These are phyloP conservation scores for Candida parachauliodes DNA, from an alignment of 805 yeast genomes.

Conservation along the genomic window DNA sequence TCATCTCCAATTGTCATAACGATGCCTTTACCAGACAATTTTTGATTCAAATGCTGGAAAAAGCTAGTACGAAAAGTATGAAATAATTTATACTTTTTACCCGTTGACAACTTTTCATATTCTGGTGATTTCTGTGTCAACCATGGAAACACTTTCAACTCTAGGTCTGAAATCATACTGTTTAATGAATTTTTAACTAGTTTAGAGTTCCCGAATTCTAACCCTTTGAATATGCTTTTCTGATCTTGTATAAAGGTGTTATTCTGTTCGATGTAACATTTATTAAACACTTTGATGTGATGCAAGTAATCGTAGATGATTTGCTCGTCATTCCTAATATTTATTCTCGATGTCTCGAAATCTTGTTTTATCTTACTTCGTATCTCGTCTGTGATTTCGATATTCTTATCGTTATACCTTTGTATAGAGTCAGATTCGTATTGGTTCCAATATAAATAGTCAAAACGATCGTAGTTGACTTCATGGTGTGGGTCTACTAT, in stretches of 20 bases:
- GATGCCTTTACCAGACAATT: constrained; percentile 30
- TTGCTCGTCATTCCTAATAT: constrained; percentile 17
- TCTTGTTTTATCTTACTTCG: constrained; percentile 4
- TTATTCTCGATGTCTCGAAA: constrained; percentile 4
- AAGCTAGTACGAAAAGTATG: constrained; percentile 2
- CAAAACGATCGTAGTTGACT: constrained; percentile 13
- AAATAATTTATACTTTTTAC: constrained; percentile 2
- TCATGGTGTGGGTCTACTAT: constrained; percentile 14
- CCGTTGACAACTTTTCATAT: constrained; percentile 7
- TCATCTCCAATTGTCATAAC: constrained; percentile 28
- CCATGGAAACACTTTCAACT: constrained; percentile 21
- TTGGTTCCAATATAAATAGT: constrained; percentile 8
- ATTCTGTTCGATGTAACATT: constrained; percentile 17
- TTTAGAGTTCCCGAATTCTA: neutral
- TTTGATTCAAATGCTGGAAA: constrained; percentile 9
- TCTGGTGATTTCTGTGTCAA: constrained; percentile 19
- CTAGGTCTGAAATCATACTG: constrained; percentile 8
- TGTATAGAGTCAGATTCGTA: constrained; percentile 7
- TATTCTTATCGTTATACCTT: constrained; percentile 1
- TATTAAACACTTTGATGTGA: constrained; percentile 21
- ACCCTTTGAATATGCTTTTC: constrained; percentile 2
- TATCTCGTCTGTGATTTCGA: constrained; percentile 6
- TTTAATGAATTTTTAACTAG: neutral
- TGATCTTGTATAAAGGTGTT: constrained; percentile 9
- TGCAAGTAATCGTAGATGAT: constrained; percentile 21